phyloP scores from a whole-genome alignment of 805 yeast genomes.

The Ogataea sp. region DNA sequence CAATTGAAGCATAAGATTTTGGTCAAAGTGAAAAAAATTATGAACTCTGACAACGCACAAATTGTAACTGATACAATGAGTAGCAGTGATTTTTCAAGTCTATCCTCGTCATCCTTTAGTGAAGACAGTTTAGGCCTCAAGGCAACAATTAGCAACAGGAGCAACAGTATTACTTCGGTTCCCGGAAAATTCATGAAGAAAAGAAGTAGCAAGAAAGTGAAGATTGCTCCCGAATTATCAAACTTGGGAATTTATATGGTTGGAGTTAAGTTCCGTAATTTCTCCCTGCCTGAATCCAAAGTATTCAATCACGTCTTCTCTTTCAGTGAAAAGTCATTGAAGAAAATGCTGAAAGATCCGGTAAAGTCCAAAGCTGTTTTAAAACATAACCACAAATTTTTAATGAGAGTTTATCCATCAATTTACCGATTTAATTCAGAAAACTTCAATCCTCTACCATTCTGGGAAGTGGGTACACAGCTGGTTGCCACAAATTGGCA shows the following conservation, averaged over 20 bases:
- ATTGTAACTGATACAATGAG: too few species aligned
- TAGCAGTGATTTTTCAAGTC: constrained; percentile 6
- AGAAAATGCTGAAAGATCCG: constrained; percentile 55
- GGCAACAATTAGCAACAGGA: constrained; percentile 12
- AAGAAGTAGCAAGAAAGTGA: constrained; percentile 9
- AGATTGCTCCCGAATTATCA: constrained; percentile 38
- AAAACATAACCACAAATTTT: constrained; percentile 67
- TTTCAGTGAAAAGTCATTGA: constrained; percentile 65
- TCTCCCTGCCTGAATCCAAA: constrained; percentile 81
- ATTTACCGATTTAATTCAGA: constrained; percentile 66
- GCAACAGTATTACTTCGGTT: constrained; percentile 24
- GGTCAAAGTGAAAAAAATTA: constrained; percentile 62
- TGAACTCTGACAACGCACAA: constrained; percentile 5
- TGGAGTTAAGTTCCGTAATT: constrained; percentile 74
- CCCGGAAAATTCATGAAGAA: constrained; percentile 14
- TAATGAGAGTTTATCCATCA: constrained; percentile 87
- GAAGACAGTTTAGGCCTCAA: constrained; percentile 11
- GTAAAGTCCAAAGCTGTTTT: constrained; percentile 46
- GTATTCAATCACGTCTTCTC: constrained; percentile 78
- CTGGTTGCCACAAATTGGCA: constrained; percentile 98
- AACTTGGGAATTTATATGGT: constrained; percentile 62
- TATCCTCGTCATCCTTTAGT: constrained; percentile 23
- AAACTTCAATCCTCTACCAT: constrained; percentile 71
- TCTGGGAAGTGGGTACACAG: constrained; percentile 84
- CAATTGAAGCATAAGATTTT: constrained; percentile 64